These are phyloP conservation scores for Mrakia gelida DNA, from an alignment of 768 basidiomycete species.

Conservation along the genomic window DNA sequence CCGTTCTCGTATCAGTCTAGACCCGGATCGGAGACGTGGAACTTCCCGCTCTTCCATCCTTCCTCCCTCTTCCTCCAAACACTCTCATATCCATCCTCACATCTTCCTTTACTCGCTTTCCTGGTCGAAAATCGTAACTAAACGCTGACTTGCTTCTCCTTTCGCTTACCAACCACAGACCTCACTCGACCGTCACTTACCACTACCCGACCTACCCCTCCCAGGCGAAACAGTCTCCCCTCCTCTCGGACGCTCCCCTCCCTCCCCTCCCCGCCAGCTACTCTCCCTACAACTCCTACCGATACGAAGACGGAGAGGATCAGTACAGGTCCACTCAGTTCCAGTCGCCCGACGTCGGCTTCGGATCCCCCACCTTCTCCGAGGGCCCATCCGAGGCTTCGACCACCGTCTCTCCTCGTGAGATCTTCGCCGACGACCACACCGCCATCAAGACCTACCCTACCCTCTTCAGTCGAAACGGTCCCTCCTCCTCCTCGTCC, in stretches of 20 bases:
- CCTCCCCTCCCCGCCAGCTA: neutral
- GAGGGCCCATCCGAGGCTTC: conserved; percentile 10
- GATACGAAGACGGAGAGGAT: neutral
- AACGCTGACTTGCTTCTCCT: neutral
- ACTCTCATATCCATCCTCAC: no score
- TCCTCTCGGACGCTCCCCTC: neutral
- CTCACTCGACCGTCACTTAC: neutral
- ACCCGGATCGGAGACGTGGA: no score
- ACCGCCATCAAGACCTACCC: conserved; percentile 29
- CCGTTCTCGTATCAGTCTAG: no score
- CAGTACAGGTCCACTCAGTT: conserved; percentile 22
- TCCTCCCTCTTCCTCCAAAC: no score
- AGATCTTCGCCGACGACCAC: conserved; percentile 29
- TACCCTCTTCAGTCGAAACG: conserved; percentile 7
- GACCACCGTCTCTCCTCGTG: conserved; percentile 28
- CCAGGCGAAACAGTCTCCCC: neutral
- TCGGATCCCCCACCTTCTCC: conserved; percentile 8
- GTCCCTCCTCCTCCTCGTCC: neutral
- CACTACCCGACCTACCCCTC: neutral
- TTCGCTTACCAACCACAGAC: neutral
- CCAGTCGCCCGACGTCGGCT: neutral
- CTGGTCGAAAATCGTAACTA: no score
- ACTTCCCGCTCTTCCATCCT: no score
- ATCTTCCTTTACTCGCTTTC: no score
- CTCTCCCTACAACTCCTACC: neutral